Conservation (phyloP, 2,329 filamentous ascomycete species). For the Ciborinia camelliae region DNA sequence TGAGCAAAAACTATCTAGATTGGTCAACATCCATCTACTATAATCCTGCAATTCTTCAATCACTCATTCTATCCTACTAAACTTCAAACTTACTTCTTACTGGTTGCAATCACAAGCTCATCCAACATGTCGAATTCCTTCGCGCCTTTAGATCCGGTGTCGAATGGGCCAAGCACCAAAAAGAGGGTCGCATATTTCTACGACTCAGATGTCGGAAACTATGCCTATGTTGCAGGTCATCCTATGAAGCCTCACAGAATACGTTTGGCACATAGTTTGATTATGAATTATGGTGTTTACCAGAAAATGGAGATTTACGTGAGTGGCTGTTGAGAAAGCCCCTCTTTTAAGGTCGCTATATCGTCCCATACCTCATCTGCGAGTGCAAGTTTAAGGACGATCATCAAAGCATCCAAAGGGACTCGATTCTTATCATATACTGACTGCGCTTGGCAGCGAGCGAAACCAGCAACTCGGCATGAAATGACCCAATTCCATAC, state of each 20-base stretch:
- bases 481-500: slow-evolving; percentile 95
- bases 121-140: slow-evolving; percentile 38
- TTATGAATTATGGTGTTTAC: slow-evolving; percentile 94
- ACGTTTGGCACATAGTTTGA: slow-evolving; percentile 88
- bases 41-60: neutral
- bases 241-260: slow-evolving; percentile 99
- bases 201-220: slow-evolving; percentile 96
- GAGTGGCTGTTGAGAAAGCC: slow-evolving; percentile 42
- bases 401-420: neutral
- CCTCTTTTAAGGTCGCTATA: neutral
- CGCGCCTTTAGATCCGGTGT: slow-evolving; percentile 51
- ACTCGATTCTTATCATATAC: neutral
- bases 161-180: slow-evolving; percentile 47
- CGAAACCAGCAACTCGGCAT: slow-evolving; percentile 80
- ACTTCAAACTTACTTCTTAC: neutral
- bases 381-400: neutral
- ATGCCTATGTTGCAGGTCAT: slow-evolving; percentile 93
- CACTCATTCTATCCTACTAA: neutral
- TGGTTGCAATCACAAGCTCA: slow-evolving; percentile 15
- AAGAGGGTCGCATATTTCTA: slow-evolving; percentile 98
- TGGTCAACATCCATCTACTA: neutral
- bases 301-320: slow-evolving; percentile 96
- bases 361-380: neutral
- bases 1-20: neutral
- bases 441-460: slow-evolving; percentile 52